Percentiles rank a stretch among this genome's conserved stretches.
phyloP scores from a whole-genome alignment of 768 basidiomycete species.

The Strobilomyces confusus region DNA sequence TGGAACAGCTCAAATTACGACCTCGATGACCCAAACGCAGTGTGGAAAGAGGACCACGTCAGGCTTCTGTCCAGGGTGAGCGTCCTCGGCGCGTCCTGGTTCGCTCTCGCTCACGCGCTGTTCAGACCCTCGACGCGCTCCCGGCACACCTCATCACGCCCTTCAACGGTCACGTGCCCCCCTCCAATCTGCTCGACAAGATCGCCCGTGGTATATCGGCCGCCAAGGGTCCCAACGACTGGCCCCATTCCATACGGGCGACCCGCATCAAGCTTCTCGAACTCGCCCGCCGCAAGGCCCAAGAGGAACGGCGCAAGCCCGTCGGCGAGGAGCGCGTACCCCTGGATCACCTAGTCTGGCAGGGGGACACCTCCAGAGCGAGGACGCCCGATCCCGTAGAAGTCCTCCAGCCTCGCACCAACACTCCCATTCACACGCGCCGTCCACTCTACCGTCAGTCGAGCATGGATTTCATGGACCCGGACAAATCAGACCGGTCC shows the following conservation, averaged over 20 bases:
- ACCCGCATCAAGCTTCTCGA: conserved; percentile 82
- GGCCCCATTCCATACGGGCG: conserved; percentile 79
- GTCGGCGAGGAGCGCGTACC: conserved; percentile 43
- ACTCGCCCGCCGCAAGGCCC: conserved; percentile 62
- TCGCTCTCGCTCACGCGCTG: conserved; percentile 5
- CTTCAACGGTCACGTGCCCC: conserved; percentile 79
- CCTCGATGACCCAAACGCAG: conserved; percentile 54
- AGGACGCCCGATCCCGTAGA: conserved; percentile 33
- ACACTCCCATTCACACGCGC: conserved; percentile 44
- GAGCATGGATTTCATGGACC: conserved; percentile 82
- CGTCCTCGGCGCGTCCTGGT: conserved; percentile 1
- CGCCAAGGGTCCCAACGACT: conserved; percentile 71
- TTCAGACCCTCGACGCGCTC: conserved; percentile 72
- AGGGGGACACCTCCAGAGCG: conserved; percentile 8
- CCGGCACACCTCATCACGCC: conserved; percentile 83
- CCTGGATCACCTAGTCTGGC: conserved; percentile 10
- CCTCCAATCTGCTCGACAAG: conserved; percentile 83
- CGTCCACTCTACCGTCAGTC: conserved; percentile 71
- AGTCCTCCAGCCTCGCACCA: conserved; percentile 45
- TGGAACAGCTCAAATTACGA: conserved; percentile 79
- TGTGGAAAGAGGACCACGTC: conserved; percentile 75
- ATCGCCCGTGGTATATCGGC: conserved; percentile 73
- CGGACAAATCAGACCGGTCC: conserved; percentile 39
- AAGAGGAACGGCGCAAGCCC: conserved; percentile 43
- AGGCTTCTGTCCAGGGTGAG: conserved; percentile 63